Conservation (phyloP, 106 monocot species). For the Chionographis japonica region DNA sequence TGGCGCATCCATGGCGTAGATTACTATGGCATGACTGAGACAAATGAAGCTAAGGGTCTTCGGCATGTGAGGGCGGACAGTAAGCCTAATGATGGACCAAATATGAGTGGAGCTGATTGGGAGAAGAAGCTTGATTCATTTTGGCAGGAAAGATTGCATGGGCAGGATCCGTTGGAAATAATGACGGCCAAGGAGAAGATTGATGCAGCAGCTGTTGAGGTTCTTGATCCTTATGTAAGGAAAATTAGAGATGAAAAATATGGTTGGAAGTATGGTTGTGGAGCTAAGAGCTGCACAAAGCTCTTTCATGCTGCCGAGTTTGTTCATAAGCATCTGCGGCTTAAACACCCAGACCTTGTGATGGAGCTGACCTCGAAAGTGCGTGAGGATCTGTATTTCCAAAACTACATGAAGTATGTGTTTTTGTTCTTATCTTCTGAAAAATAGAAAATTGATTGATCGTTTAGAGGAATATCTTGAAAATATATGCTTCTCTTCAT, state of each 20-base stretch:
- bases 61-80: constrained; percentile 71
- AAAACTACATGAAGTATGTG: constrained; percentile 97
- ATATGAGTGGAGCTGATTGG: constrained; percentile 43
- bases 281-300: constrained; percentile 96
- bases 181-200: constrained; percentile 85
- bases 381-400: constrained; percentile 87
- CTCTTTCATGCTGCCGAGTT: constrained; percentile 96
- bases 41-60: constrained; percentile 69
- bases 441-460: too few relatives aligned
- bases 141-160: constrained; percentile 75
- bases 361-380: constrained; percentile 82
- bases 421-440: constrained; percentile 2
- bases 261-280: constrained; percentile 99
- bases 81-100: constrained; percentile 41
- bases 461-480: too few relatives aligned
- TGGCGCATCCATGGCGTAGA: constrained; percentile 90
- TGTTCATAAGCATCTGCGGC: constrained; percentile 94
- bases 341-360: constrained; percentile 87
- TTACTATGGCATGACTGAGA: constrained; percentile 88
- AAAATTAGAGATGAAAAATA: constrained; percentile 99
- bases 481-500: constrained; percentile 1
- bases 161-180: constrained; percentile 71
- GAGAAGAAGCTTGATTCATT: constrained; percentile 83
- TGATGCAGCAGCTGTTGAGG: constrained; percentile 77
- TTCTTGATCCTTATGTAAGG: constrained; percentile 73